Evolutionary conservation across 192 early-diverging fungal genomes (phyloP), one percentile per base, ranked within the genome.

Genomic region (Umbelopsis vinacea): DNA sequence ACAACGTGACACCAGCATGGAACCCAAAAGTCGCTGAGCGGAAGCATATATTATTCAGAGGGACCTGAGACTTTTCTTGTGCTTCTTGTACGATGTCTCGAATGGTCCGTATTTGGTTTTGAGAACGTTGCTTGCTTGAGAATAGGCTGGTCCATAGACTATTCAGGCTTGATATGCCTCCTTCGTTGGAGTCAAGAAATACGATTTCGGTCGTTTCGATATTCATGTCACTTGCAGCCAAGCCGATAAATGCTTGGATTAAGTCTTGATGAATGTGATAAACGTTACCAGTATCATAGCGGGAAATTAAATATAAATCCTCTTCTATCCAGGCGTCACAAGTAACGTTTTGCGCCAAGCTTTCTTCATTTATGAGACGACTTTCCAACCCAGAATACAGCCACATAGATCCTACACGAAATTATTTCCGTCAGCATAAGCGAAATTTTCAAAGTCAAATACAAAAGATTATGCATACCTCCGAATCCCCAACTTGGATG

Each of bases 221-320:
- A 19, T 53, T 43, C 40, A 53, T 46, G n/a, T 72, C 71, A 14
- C 22, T 33, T 1, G 55, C 33, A 37, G 53, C 50, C n/a, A 60
- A 46, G 21, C 37, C 52, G n/a, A 72, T 37, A 43, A 72, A 72
- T 5, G 52, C 54, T 29, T 72, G 71, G 17, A 72, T 72, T 10
- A 53, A 72, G 21, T 72, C 71, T 46, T 72, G 71, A 38, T 72
- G 71, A 38, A 60, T 60, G 26, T 72, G 71, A 45, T 72, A 72
- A 19, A 72, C 71, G 37, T 72, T 72, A 6, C 45, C 55, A 55
- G 35, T 55, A 45, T 72, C 71, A 38, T 72, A 72, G 19, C 71
- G 50, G 14, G 54, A 60, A 8, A 72, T 40, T 4, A 72, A 57
- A 29, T 43, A 60, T 4, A 72, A 17, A 45, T 72, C 71, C 17